Evolutionary conservation across 805 yeast genomes (phyloP).

Genomic region (Saccharomyces jurei): DNA sequence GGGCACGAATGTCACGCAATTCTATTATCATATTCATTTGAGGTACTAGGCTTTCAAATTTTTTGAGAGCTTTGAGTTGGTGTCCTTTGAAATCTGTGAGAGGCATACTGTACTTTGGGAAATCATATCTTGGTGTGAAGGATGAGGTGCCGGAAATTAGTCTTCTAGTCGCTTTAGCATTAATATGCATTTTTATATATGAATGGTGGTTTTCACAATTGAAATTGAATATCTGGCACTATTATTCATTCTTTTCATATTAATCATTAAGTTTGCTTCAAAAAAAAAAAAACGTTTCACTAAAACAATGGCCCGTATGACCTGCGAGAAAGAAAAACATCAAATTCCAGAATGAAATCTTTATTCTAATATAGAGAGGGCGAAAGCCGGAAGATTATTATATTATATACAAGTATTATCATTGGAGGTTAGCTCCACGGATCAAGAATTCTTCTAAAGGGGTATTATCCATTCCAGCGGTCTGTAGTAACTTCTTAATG

Average conservation of each 20-base stretch:
- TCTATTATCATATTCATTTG: slow-evolving; percentile 78
- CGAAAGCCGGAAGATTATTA: not conserved
- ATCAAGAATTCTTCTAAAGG: not conserved
- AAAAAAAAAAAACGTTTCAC: not conserved
- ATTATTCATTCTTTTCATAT: not conserved
- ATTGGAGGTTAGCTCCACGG: not conserved
- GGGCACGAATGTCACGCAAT: slow-evolving; percentile 84
- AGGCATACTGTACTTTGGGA: slow-evolving; percentile 65
- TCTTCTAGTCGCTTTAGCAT: not conserved
- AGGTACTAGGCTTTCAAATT: slow-evolving; percentile 60
- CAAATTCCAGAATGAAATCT: not conserved
- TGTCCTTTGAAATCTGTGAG: slow-evolving; percentile 85
- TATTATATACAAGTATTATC: not conserved
- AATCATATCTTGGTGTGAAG: slow-evolving; percentile 62
- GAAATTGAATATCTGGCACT: not conserved
- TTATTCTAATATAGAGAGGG: not conserved
- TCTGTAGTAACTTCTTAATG: slow-evolving; percentile 10
- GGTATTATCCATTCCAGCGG: slow-evolving; percentile 5
- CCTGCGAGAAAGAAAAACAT: not conserved
- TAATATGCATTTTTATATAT: not conserved
- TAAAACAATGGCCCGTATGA: not conserved
- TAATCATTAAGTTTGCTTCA: not conserved
- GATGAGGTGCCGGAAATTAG: not conserved
- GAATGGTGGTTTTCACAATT: not conserved
- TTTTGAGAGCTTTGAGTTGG: slow-evolving; percentile 69